Conservation (phyloP, 116 monocot genomes). For the Dioscorea cayenensis region DNA sequence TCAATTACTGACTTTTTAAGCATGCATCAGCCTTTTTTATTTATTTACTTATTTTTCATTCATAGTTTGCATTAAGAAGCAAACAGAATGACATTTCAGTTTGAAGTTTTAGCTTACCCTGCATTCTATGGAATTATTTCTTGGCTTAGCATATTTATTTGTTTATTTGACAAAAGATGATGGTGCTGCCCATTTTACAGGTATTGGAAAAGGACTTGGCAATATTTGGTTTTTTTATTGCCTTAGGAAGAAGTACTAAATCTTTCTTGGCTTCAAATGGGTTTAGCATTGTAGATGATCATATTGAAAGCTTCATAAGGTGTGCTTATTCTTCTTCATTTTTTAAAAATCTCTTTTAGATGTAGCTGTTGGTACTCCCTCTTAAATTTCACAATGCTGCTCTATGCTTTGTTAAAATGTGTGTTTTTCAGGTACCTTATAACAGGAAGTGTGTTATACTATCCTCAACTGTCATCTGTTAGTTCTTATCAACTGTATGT, state of each 20-base stretch:
- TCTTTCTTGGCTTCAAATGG: constrained; percentile 71
- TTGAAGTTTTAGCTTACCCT: not conserved
- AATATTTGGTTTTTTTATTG: constrained; percentile 98
- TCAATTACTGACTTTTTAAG: too few species aligned
- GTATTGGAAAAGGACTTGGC: constrained; percentile 93
- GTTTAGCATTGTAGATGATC: constrained; percentile 36
- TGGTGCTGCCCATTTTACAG: constrained; percentile 20
- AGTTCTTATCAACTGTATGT: constrained; percentile 98
- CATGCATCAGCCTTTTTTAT: too few species aligned
- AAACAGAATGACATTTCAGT: not conserved
- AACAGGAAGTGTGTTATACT: constrained; percentile 90
- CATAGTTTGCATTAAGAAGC: not conserved
- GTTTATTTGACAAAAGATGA: too few species aligned
- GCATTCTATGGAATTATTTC: not conserved
- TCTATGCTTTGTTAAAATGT: not conserved
- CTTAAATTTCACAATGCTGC: not conserved
- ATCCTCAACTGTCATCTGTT: constrained; percentile 93
- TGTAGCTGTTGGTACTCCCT: not conserved
- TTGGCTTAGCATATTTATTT: not conserved
- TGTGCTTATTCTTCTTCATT: constrained; percentile 9
- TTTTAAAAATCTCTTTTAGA: not conserved
- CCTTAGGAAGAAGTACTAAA: constrained; percentile 83
- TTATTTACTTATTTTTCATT: not conserved
- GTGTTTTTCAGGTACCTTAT: constrained; percentile 71
- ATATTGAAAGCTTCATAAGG: constrained; percentile 77